A percentile compares a stretch with the other conserved stretches of the same genome.
Evolutionary conservation across 2,329 filamentous ascomycete genomes (phyloP).

Genomic region (Fusarium decemcellulare): DNA sequence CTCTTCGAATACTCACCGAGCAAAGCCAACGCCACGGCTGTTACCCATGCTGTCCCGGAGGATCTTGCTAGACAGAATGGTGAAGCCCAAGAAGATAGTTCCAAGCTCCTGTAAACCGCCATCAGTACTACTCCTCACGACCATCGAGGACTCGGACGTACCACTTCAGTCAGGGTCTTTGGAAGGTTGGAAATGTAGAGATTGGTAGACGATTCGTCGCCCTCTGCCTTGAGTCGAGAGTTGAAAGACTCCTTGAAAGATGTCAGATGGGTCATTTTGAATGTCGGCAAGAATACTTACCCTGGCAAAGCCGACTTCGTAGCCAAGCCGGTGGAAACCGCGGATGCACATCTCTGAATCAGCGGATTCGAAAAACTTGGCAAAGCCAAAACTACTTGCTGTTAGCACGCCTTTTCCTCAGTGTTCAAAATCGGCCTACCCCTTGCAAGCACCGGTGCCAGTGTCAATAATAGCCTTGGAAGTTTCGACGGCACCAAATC

Average conservation of each 20-base stretch:
- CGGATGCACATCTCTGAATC: constrained; percentile 97
- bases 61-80: constrained; percentile 94
- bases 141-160: constrained; percentile 59
- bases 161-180: constrained; percentile 90
- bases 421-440: constrained; percentile 68
- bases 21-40: constrained; percentile 97
- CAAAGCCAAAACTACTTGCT: constrained; percentile 87
- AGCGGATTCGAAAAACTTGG: constrained; percentile 90
- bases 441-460: constrained; percentile 93
- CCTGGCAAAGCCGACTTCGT: constrained; percentile 97
- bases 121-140: constrained; percentile 1
- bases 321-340: constrained; percentile 93
- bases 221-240: constrained; percentile 95
- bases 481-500: constrained; percentile 94
- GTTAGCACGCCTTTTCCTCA: constrained; percentile 19
- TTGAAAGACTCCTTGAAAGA: constrained; percentile 92
- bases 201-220: constrained; percentile 91
- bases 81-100: constrained; percentile 83
- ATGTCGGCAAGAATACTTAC: constrained; percentile 63
- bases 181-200: constrained; percentile 98
- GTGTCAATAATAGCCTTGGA: constrained; percentile 99
- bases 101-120: constrained; percentile 73
- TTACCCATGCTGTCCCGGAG: constrained; percentile 92
- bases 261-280: constrained; percentile 10
- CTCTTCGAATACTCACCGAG: constrained; percentile 74